phyloP scores from a whole-genome alignment of 192 early-diverging fungal species.

The Coemansia sp. region DNA sequence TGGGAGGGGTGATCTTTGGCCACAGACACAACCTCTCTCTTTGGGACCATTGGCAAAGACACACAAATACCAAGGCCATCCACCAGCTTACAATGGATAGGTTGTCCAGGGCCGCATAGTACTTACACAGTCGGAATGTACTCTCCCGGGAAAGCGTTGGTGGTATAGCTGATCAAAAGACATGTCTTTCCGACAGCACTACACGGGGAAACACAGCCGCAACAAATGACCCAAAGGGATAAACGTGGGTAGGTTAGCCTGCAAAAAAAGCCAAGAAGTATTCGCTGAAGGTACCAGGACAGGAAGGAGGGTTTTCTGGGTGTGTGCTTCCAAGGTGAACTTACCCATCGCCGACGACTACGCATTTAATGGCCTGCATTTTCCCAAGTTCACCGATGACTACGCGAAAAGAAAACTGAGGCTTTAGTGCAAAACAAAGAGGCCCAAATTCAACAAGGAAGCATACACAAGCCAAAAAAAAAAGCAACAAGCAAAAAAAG shows the following conservation, averaged over 20 bases:
- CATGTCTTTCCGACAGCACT: slow-evolving; percentile 96
- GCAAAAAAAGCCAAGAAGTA: no score
- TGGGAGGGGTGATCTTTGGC: no score
- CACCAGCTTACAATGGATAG: no score
- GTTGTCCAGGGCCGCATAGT: no score
- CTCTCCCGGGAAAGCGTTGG: slow-evolving; percentile 99
- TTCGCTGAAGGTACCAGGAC: no score
- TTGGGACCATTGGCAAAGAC: no score
- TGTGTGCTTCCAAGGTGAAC: slow-evolving; percentile 12
- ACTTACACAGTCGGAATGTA: slow-evolving; percentile 99
- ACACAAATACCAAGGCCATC: no score
- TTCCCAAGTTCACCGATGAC: slow-evolving; percentile 16
- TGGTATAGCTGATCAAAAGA: slow-evolving; percentile 96
- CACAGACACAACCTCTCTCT: no score
- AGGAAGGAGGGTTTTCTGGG: no score
- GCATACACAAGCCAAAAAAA: background rate
- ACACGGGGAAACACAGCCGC: no score
- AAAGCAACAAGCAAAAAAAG: slow-evolving; percentile 12
- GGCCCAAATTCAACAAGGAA: background rate
- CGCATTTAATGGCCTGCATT: slow-evolving; percentile 88
- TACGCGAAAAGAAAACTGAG: slow-evolving; percentile 39
- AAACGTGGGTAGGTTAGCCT: no score
- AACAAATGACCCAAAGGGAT: no score
- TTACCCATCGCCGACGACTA: slow-evolving; percentile 82
- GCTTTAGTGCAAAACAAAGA: slow-evolving; percentile 1